Base-by-base conservation (phyloP, 78 protist genomes). In the Trichosphaerium sp. region DNA sequence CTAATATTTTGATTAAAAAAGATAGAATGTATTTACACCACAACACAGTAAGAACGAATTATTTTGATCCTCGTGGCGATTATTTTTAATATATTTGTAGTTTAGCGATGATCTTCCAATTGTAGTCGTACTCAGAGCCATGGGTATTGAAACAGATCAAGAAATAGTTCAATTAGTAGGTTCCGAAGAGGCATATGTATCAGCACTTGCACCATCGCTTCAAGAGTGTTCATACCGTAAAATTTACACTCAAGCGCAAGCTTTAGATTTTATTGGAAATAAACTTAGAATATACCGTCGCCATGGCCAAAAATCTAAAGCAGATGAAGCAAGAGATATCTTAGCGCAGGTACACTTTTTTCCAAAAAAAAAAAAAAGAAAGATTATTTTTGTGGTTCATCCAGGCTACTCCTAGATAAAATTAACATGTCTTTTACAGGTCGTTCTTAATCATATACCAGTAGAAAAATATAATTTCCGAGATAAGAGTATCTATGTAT, bases 41-140 rank as follows among this genome's bases (percentile, higher is more conserved):
- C 87, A 92, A 92, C 76, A 71, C 95, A 1, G 67, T 91, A 40
- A 63, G 79, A n/a, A n/a, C n/a, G n/a, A n/a, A n/a, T n/a, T n/a
- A n/a, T n/a, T n/a, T n/a, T n/a, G n/a, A n/a, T n/a, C n/a, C n/a
- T n/a, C n/a, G n/a, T n/a, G n/a, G n/a, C n/a, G n/a, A n/a, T n/a
- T n/a, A n/a, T n/a, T n/a, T n/a, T n/a, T n/a, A n/a, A n/a, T n/a
- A n/a, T n/a, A n/a, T n/a, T n/a, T n/a, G n/a, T n/a, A n/a, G n/a
- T n/a, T n/a, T n/a, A n/a, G n/a, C n/a, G n/a, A n/a, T n/a, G 99
- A 89, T 62, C 35, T 98, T 0, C 96, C 97, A 0, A 39, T 96
- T 14, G 64, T 87, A 32, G 51, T 94, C 58, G 74, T 79, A 1
- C 42, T 97, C 38, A 92, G 91, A 87, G 99, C 94, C 5, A 80